Conservation (phyloP, 192 early-diverging fungal species). For the Lobosporangium transversale region DNA sequence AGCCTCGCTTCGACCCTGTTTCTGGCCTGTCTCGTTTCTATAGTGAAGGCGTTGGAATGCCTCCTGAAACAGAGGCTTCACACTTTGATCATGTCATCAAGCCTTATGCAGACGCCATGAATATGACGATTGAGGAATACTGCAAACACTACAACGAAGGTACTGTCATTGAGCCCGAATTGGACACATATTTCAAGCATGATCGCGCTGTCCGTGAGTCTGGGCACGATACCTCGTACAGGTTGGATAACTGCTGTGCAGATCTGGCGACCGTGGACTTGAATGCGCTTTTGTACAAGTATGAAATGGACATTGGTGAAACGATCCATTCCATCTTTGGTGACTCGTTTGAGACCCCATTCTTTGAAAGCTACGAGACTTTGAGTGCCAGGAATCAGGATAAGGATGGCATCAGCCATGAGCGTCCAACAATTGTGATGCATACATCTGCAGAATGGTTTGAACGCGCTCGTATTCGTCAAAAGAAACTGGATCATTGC, state of each 20-base stretch:
- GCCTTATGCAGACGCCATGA: constrained; percentile 77
- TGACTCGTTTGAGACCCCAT: constrained; percentile 59
- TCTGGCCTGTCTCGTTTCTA: constrained; percentile 87
- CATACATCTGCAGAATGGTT: constrained; percentile 69
- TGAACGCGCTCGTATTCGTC: constrained; percentile 67
- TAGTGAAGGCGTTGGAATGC: constrained; percentile 93
- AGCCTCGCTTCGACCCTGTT: constrained; percentile 77
- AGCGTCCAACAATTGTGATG: constrained; percentile 47
- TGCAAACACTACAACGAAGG: constrained; percentile 76
- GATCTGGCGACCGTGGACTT: constrained; percentile 94
- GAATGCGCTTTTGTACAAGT: constrained; percentile 94
- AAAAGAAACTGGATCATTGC: constrained; percentile 77
- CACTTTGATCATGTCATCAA: constrained; percentile 89
- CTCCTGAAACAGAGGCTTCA: constrained; percentile 95
- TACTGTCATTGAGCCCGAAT: constrained; percentile 76
- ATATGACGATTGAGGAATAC: constrained; percentile 77
- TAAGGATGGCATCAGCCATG: too few species aligned
- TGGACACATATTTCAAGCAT: constrained; percentile 97
- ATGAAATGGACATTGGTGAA: constrained; percentile 90
- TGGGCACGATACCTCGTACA: constrained; percentile 97
- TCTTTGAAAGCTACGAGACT: constrained; percentile 34
- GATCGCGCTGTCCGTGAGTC: constrained; percentile 97
- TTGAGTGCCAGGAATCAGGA: constrained; percentile 9
- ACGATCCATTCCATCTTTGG: constrained; percentile 70
- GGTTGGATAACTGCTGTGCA: constrained; percentile 91